phyloP scores from a whole-genome alignment of 495 filamentous ascomycete genomes.

The Talaromyces wortmannii region DNA sequence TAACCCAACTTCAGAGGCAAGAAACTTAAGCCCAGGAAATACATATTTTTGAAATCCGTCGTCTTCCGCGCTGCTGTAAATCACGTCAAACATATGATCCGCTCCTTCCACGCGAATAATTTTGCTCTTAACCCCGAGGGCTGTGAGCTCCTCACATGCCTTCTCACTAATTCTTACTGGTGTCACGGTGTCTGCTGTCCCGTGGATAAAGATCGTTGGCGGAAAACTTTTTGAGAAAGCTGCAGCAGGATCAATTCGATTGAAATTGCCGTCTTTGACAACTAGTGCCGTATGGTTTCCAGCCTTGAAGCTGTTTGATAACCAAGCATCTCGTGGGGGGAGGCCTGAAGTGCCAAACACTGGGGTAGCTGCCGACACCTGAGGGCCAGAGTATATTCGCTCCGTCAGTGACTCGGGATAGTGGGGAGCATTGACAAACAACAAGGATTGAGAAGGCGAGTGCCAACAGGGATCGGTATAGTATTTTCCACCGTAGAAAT shows the following conservation, averaged over 20 bases:
- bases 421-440: neutral
- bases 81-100: neutral
- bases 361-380: neutral
- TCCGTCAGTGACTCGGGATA: neutral
- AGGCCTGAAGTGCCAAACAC: neutral
- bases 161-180: neutral
- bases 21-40: neutral
- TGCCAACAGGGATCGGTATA: neutral
- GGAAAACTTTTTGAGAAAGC: neutral
- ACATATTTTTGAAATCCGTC: neutral
- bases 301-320: neutral
- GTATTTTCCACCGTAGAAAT: neutral
- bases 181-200: neutral
- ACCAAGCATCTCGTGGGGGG: neutral
- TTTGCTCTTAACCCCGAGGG: neutral
- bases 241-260: neutral
- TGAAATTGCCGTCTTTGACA: neutral
- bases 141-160: neutral
- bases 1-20: neutral
- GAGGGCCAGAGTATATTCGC: neutral
- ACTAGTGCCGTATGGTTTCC: neutral
- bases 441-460: neutral
- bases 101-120: neutral
- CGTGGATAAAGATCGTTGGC: neutral
- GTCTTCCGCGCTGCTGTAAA: neutral